Evolutionary conservation across 768 basidiomycete species (phyloP).

Genomic region (Pisolithus tinctorius): DNA sequence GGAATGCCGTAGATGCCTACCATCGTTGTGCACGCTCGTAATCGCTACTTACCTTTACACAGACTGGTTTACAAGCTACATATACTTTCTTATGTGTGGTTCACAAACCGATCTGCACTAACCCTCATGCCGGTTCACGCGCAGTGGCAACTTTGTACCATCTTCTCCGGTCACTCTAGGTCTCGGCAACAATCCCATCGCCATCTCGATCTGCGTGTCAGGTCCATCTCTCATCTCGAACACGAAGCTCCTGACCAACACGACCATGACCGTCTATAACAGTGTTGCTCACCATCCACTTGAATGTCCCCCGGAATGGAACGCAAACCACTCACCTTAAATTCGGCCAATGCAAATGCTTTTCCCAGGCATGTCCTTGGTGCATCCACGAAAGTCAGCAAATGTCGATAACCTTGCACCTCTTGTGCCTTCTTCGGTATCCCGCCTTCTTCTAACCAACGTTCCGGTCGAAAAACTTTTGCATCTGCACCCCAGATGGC

Average conservation of each 20-base stretch:
- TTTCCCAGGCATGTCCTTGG: constrained; percentile 37
- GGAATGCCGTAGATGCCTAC: too few species aligned
- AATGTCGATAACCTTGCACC: constrained; percentile 33
- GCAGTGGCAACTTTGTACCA: background rate
- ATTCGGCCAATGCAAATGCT: too few species aligned
- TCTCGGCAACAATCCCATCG: background rate
- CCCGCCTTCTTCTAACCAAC: constrained; percentile 44
- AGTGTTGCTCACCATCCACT: too few species aligned
- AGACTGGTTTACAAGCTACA: too few species aligned
- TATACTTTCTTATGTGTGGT: too few species aligned
- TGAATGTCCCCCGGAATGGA: too few species aligned
- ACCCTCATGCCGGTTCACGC: background rate
- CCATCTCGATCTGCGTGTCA: background rate
- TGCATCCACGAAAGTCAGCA: constrained; percentile 41
- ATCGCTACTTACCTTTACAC: too few species aligned
- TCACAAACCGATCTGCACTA: background rate
- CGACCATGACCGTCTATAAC: too few species aligned
- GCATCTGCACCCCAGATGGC: constrained; percentile 57
- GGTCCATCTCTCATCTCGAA: background rate
- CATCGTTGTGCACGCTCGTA: too few species aligned
- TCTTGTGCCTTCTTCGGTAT: constrained; percentile 20
- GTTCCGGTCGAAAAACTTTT: constrained; percentile 52
- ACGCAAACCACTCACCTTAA: too few species aligned
- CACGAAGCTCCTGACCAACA: too few species aligned
- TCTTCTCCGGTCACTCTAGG: background rate